Percentiles rank a stretch among this genome's conserved stretches.
These are phyloP conservation scores for Gossypium sturtianum DNA, from an alignment of 345 rosid genomes.

Conservation along the genomic window DNA sequence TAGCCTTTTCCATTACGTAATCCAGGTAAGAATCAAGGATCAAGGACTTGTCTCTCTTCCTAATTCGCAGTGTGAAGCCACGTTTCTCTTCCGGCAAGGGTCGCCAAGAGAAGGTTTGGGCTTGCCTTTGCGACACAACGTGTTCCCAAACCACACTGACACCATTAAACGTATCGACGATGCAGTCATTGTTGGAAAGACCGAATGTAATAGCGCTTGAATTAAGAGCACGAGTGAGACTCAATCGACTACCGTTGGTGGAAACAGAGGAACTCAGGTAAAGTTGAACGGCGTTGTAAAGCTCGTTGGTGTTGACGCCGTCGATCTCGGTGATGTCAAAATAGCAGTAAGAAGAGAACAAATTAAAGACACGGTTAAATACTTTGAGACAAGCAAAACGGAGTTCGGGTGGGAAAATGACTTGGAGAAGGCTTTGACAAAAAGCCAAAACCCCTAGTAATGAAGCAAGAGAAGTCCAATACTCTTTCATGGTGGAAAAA, in stretches of 20 bases:
- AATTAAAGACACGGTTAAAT: slow-evolving; percentile 41
- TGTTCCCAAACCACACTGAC: slow-evolving; percentile 82
- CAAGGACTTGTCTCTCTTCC: slow-evolving; percentile 55
- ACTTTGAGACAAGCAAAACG: slow-evolving; percentile 68
- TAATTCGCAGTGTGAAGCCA: slow-evolving; percentile 78
- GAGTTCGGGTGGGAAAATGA: slow-evolving; percentile 81
- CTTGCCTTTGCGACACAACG: slow-evolving; percentile 80
- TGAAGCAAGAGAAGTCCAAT: slow-evolving; percentile 80
- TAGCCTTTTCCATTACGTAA: slow-evolving; percentile 72
- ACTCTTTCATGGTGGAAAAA: slow-evolving; percentile 47
- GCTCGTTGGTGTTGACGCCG: slow-evolving; percentile 98
- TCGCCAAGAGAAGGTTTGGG: slow-evolving; percentile 84
- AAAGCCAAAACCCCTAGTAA: slow-evolving; percentile 83
- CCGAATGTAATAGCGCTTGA: slow-evolving; percentile 88
- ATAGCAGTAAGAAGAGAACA: slow-evolving; percentile 67
- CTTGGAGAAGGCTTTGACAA: slow-evolving; percentile 65
- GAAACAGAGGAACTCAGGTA: slow-evolving; percentile 77
- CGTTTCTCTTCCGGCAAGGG: slow-evolving; percentile 96
- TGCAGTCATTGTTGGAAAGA: slow-evolving; percentile 72
- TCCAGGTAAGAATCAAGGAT: slow-evolving; percentile 58
- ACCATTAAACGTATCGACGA: slow-evolving; percentile 57
- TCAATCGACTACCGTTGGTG: slow-evolving; percentile 67
- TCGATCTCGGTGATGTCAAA: slow-evolving; percentile 93
- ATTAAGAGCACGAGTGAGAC: slow-evolving; percentile 84
- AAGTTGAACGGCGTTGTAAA: slow-evolving; percentile 98